These are phyloP conservation scores for Leptodontidium sp. DNA, from an alignment of 2,329 filamentous ascomycete genomes.

Conservation along the genomic window DNA sequence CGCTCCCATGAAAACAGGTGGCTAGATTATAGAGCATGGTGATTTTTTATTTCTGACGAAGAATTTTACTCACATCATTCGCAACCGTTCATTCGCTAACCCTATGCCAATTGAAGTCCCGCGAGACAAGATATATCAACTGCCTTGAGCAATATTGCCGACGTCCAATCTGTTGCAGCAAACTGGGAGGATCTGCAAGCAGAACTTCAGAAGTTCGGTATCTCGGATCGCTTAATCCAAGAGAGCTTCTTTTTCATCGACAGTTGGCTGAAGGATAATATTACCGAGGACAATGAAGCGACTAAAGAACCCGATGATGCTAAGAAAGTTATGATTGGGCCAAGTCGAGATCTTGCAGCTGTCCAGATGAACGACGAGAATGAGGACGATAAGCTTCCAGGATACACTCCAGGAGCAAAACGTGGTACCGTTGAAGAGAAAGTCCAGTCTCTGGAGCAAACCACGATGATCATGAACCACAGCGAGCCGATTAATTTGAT, in stretches of 20 bases:
- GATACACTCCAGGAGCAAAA: constrained; percentile 28
- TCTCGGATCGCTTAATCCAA: constrained; percentile 29
- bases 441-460: constrained; percentile 23
- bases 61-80: too few species aligned
- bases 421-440: constrained; percentile 26
- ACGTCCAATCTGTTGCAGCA: constrained; percentile 25
- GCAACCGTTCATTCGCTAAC: not conserved
- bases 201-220: constrained; percentile 28
- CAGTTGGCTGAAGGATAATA: constrained; percentile 29
- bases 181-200: constrained; percentile 31
- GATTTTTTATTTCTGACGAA: too few species aligned
- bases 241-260: constrained; percentile 39
- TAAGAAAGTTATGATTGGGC: too few species aligned
- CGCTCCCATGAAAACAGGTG: too few species aligned
- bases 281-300: not conserved
- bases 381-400: constrained; percentile 26
- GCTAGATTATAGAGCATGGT: too few species aligned
- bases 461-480: constrained; percentile 17
- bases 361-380: constrained; percentile 8
- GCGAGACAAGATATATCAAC: not conserved
- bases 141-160: not conserved
- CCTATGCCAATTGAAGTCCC: not conserved
- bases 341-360: not conserved
- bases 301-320: not conserved
- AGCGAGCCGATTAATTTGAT: constrained; percentile 4